Evolutionary conservation across 192 early-diverging fungal genomes (phyloP), one percentile per base, ranked within the genome.

Genomic region (Coemansia asiatica): DNA sequence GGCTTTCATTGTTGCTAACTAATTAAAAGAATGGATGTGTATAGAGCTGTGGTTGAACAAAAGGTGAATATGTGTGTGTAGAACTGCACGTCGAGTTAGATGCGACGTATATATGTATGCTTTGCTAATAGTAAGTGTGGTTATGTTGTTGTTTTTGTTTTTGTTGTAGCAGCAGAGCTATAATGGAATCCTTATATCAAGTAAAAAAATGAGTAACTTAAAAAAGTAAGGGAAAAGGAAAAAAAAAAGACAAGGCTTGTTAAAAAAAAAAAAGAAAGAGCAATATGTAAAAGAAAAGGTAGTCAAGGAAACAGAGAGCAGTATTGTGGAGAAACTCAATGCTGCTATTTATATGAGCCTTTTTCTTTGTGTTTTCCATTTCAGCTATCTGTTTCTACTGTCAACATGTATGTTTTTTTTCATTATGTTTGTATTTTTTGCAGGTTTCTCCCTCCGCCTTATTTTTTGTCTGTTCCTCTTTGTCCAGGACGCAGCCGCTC

Each of bases 1-100:
- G 59, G 90, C 90, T 75, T 91, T 91, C 90, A 91, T 91, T 55
- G 69, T 91, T 55, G 69, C 86, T 64, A 23, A 19, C n/a, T 28
- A 31, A 27, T 55, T 19, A 15, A 29, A 36, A 13, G n/a, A 48
- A 25, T 40, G 48, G 33, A 8, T 31, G 47, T 56, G 29, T 25
- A 44, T 58, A 58, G 56, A 28, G 31, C 19, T 55, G 53, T 7
- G 27, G 26, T 26, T 31, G 53, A 9, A 22, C 18, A 49, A 48
- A 58, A 33, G 38, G 21, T 38, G 33, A 38, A 7, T 33, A 38
- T 40, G 33, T 25, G 31, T 60, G 26, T 10, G 22, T 53, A n/a
- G n/a, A n/a, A n/a, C n/a, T n/a, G 50, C 50, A 53, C 50, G 50
- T 2, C 22, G 21, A 53, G 21, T n/a, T 2, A 22, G 26, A 27